Conservation (phyloP, 208 protist genomes). For the Naegleria gruberi region DNA sequence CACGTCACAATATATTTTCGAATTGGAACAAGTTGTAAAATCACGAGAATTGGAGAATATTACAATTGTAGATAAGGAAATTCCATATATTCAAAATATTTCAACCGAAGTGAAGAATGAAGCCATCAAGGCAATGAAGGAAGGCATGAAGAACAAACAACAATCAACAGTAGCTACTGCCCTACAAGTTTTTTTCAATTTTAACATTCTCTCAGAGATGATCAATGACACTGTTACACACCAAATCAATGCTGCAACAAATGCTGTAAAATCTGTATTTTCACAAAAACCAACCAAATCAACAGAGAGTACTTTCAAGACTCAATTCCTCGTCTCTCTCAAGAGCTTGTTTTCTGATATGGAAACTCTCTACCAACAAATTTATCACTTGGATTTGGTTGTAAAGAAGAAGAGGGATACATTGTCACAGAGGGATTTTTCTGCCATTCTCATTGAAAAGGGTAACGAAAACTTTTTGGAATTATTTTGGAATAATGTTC, state of each 20-base stretch:
- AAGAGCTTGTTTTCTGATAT: not conserved
- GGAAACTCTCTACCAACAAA: not conserved
- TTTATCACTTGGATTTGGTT: not conserved
- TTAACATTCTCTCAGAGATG: not conserved
- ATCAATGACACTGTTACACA: not conserved
- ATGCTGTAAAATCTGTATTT: not conserved
- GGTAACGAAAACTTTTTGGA: not conserved
- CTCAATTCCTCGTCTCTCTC: not conserved
- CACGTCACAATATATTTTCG: not conserved
- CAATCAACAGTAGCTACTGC: not conserved
- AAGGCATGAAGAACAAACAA: not conserved
- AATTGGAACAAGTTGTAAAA: not conserved
- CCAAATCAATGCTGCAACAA: not conserved
- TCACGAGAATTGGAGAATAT: not conserved
- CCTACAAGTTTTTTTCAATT: not conserved
- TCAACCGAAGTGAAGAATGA: not conserved
- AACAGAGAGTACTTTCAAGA: not conserved
- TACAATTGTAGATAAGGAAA: not conserved
- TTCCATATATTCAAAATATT: not conserved
- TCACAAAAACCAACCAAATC: not conserved
- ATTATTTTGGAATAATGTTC: not conserved
- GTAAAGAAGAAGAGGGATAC: not conserved
- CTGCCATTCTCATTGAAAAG: not conserved
- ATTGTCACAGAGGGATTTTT: not conserved
- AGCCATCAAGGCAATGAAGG: not conserved